Conservation (phyloP, 805 yeast species). For the Teunomyces kruisii region DNA sequence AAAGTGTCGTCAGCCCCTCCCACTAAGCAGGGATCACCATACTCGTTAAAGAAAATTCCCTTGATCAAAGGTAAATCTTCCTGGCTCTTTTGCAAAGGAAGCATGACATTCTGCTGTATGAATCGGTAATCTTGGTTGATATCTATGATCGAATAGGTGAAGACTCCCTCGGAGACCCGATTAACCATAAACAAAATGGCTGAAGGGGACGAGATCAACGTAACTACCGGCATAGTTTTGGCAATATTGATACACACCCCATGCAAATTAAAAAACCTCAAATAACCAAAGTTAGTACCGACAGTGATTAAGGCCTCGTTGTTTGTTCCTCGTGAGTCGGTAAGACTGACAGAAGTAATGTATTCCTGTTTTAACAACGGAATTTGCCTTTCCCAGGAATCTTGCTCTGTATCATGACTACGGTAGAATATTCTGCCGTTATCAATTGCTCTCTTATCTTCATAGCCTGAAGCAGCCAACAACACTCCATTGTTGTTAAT, state of each 20-base stretch:
- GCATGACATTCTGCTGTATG: conserved; percentile 37
- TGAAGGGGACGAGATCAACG: conserved; percentile 62
- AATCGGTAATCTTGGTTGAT: conserved; percentile 40
- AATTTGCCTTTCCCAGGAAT: conserved; percentile 69
- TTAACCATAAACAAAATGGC: conserved; percentile 53
- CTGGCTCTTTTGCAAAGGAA: conserved; percentile 30
- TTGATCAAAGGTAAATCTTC: conserved; percentile 44
- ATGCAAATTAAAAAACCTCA: conserved; percentile 65
- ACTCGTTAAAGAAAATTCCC: conserved; percentile 80
- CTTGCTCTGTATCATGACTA: conserved; percentile 61
- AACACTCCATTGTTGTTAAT: conserved; percentile 66
- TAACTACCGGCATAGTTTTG: conserved; percentile 69
- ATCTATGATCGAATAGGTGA: conserved; percentile 50
- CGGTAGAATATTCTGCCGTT: conserved; percentile 58
- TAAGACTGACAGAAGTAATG: conserved; percentile 68
- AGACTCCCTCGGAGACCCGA: conserved; percentile 34
- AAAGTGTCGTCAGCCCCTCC: conserved; percentile 73
- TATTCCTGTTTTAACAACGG: conserved; percentile 57
- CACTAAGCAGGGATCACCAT: conserved; percentile 87
- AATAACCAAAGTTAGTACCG: conserved; percentile 74
- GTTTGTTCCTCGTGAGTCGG: conserved; percentile 16
- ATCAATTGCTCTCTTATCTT: conserved; percentile 16
- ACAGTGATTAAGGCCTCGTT: conserved; percentile 52
- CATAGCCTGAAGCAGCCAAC: conserved; percentile 45
- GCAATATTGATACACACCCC: conserved; percentile 75